Evolutionary conservation across 805 yeast genomes (phyloP), one percentile per base, ranked within the genome.

Genomic region (Candida morakotiae): DNA sequence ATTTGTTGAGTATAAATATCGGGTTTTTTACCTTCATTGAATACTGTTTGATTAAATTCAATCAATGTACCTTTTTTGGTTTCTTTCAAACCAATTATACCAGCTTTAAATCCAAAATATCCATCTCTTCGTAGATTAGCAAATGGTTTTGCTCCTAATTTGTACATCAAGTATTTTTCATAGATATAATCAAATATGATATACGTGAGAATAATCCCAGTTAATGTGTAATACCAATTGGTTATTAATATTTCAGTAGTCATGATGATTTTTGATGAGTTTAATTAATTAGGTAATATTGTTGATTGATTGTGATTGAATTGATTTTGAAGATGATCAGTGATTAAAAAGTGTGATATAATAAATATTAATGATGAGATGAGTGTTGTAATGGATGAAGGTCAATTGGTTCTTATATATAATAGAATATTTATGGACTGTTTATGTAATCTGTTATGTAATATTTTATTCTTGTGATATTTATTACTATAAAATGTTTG

Each of bases 91-190:
- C 51, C 27, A 4, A 29, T 25, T 3, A 21, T 22, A n/a, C 48
- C 51, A 3, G 40, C 24, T 23, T 35, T 41, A 34, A 60, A 48
- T 3, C 66, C 65, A 21, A 41, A 40, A 4, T 28, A 40, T 2
- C 46, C 49, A 39, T 48, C 54, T 13, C 19, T 6, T 16, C 13
- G 9, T 5, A 19, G 7, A 16, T 37, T 32, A 5, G 38, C 28
- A 18, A 44, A 37, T 6, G 44, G 39, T 28, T 45, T 39, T 13
- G 51, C 47, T 3, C 54, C 55, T 13, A 39, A 28, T 15, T 45
- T 49, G n/a, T 35, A 40, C 31, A 31, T 28, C 18, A 39, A 14
- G 10, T 35, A 26, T 24, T 25, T 21, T 20, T 16, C 9, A 21
- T 42, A 27, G 0, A 42, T 4, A 9, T 30, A 10, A 9, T 20